phyloP scores from a whole-genome alignment of 306 rosid species.

The Sophora flavescens region DNA sequence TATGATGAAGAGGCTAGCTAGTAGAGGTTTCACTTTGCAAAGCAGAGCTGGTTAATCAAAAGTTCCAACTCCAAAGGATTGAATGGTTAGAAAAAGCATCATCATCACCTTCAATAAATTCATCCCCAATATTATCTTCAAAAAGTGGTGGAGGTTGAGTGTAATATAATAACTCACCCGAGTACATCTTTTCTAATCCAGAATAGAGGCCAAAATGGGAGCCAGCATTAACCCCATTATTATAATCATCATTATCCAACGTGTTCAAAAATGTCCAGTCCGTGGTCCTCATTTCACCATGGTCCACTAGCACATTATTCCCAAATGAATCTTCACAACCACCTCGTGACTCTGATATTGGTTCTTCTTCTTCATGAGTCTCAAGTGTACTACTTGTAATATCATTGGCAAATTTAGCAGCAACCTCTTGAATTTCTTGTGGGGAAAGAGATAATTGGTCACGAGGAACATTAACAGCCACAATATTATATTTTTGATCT shows the following conservation, averaged over 20 bases:
- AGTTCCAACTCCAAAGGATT: slow-evolving; percentile 73
- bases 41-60: slow-evolving; percentile 36
- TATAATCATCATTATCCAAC: slow-evolving; percentile 46
- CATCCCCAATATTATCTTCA: slow-evolving; percentile 31
- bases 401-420: slow-evolving; percentile 60
- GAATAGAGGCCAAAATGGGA: slow-evolving; percentile 33
- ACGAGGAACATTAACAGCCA: background rate
- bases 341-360: background rate
- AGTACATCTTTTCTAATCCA: slow-evolving; percentile 49
- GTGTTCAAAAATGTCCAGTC: slow-evolving; percentile 61
- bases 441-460: slow-evolving; percentile 44
- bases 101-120: slow-evolving; percentile 20
- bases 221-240: background rate
- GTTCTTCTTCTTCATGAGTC: slow-evolving; percentile 15
- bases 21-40: background rate
- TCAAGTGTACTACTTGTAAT: background rate
- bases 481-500: no score
- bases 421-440: slow-evolving; percentile 62
- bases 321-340: background rate
- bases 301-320: background rate
- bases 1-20: background rate
- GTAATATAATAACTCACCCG: slow-evolving; percentile 44
- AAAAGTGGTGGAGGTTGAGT: slow-evolving; percentile 16
- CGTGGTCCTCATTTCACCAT: slow-evolving; percentile 29
- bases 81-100: slow-evolving; percentile 55